Evolutionary conservation across 2,329 filamentous ascomycete genomes (phyloP), one percentile per base, ranked within the genome.

Genomic region (Xylariales sp.): DNA sequence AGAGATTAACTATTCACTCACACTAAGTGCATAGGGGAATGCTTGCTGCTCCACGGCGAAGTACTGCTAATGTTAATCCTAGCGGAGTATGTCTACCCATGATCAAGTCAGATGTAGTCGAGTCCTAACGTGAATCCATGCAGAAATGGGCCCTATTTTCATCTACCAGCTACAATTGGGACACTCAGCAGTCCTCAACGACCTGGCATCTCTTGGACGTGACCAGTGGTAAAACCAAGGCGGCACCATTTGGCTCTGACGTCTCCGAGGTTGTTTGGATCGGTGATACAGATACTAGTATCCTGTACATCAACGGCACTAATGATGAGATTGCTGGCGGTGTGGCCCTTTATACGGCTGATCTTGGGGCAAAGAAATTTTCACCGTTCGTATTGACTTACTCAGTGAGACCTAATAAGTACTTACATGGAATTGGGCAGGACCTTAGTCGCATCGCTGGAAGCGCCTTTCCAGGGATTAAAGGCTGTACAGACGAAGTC

Each of bases 201-300:
- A 62, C 64, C 12, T 69, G 64, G 67, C 43, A 69, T 1, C 49
- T 69, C 46, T 56, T 69, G 34, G 67, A 69, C n/a, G 67, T 69
- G 16, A 18, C 54, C 14, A 69, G 49, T 28, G 67, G 67, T 30
- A 64, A 55, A 8, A 58, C 28, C 32, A 69, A 56, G 36, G 58
- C 45, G 18, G 67, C 67, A 9, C 67, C 64, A n/a, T 69, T 69
- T 36, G 64, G 64, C 30, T 64, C 64, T 2, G 64, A 63, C 3
- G 64, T 69, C n/a, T 67, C 64, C 1, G 67, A 69, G 34, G 45
- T 67, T 28, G 67, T 69, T 39, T 69, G 67, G 67, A 53, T 67
- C 16, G 67, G 64, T 7, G 32, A 63, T 4, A 69, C 59, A 7
- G 50, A 60, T 12, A 69, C 67, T 10, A 67, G 64, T 49, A 67